Evolutionary conservation across 805 yeast genomes (phyloP).

Genomic region (Metschnikowia lachancei): DNA sequence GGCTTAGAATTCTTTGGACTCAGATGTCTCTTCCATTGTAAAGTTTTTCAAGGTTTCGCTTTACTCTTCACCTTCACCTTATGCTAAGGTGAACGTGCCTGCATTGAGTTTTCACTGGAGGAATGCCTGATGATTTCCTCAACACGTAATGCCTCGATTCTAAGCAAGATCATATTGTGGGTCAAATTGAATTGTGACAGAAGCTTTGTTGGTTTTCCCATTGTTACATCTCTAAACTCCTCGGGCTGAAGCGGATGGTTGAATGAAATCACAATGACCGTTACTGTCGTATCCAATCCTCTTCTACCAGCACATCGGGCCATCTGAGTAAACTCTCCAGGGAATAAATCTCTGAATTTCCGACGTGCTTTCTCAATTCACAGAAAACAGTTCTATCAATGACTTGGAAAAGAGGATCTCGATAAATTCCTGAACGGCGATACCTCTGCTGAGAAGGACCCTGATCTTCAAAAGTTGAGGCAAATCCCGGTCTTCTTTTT

Average conservation of each 20-base stretch:
- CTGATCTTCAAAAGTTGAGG: constrained; percentile 87
- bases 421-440: constrained; percentile 91
- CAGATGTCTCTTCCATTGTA: constrained; percentile 35
- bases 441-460: constrained; percentile 83
- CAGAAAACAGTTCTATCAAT: constrained; percentile 83
- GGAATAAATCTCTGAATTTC: constrained; percentile 79
- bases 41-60: constrained; percentile 44
- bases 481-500: constrained; percentile 86
- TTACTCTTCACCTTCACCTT: constrained; percentile 55
- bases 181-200: constrained; percentile 92
- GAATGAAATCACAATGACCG: constrained; percentile 89
- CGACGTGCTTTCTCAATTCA: constrained; percentile 86
- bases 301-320: constrained; percentile 98
- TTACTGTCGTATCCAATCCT: constrained; percentile 90
- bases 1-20: constrained; percentile 42
- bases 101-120: constrained; percentile 87
- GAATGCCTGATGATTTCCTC: constrained; percentile 98
- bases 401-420: constrained; percentile 89
- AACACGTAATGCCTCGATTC: constrained; percentile 91
- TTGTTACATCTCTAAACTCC: constrained; percentile 72
- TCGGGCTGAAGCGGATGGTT: constrained; percentile 56
- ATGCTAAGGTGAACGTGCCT: constrained; percentile 81
- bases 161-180: constrained; percentile 87
- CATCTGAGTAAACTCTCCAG: constrained; percentile 99
- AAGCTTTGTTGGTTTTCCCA: constrained; percentile 88